Conservation (phyloP, 2,329 filamentous ascomycete genomes). For the Sarocladiaceae sp. region DNA sequence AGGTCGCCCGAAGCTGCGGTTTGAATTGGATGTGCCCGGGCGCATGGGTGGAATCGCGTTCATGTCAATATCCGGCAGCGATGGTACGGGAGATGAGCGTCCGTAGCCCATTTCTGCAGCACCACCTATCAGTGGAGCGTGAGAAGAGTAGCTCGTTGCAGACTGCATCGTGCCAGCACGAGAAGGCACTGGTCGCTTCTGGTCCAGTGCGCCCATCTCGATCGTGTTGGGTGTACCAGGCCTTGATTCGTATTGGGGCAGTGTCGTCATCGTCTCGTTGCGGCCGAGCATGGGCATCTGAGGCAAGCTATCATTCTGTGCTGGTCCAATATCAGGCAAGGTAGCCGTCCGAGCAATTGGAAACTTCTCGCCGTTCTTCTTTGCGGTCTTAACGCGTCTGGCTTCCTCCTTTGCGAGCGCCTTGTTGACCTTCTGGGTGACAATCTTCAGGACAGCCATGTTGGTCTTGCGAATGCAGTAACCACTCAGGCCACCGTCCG, state of each 20-base stretch:
- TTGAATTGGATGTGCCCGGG: conserved; percentile 29
- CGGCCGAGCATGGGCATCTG: conserved; percentile 53
- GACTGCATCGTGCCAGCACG: conserved; percentile 51
- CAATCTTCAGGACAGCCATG: conserved; percentile 74
- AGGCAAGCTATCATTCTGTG: conserved; percentile 43
- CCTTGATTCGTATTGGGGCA: conserved; percentile 57
- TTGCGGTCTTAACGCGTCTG: conserved; percentile 45
- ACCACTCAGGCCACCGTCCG: conserved; percentile 71
- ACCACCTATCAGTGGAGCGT: conserved; percentile 54
- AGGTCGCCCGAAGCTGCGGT: conserved; percentile 22
- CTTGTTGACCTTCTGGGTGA: conserved; percentile 80
- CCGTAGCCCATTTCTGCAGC: conserved; percentile 55
- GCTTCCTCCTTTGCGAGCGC: conserved; percentile 74
- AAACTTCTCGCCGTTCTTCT: conserved; percentile 46
- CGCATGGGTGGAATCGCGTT: conserved; percentile 23
- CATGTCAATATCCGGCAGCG: conserved; percentile 23
- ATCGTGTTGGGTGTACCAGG: conserved; percentile 47
- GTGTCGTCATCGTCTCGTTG: conserved; percentile 53
- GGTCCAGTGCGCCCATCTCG: conserved; percentile 47
- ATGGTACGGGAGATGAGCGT: conserved; percentile 30
- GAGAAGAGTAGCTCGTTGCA: conserved; percentile 54
- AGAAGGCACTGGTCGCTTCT: conserved; percentile 41
- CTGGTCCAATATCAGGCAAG: conserved; percentile 44
- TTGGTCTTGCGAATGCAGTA: conserved; percentile 95
- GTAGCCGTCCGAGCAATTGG: conserved; percentile 55